Evolutionary conservation across 352 stramenopile species (phyloP), one percentile per base, ranked within the genome.

Genomic region (Phytophthora chlamydospora): DNA sequence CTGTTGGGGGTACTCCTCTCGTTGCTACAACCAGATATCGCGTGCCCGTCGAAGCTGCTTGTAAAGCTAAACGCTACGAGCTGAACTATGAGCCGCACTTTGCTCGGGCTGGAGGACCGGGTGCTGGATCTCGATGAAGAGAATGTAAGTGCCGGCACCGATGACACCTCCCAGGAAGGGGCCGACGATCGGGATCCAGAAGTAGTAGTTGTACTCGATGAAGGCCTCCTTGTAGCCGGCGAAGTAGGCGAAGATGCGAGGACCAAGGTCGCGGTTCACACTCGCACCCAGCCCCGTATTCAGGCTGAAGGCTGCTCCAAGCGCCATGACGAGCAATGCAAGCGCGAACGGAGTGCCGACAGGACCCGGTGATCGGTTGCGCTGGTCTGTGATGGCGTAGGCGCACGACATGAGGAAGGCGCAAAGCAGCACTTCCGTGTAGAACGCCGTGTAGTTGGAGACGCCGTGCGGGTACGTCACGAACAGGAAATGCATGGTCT

Each of bases 271-370:
- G 9, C 58, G 58, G 21, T 24, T 24, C 21, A 24, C 21, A 24
- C 21, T 24, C 21, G 21, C 21, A 24, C 21, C 21, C 21, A 24
- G 21, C 21, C 68, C 68, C 4, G 61, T 76, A n/a, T 68, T 71
- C 58, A 73, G 70, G 19, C 78, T 78, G 35, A 90, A 85, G 4
- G 76, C 75, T 67, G 88, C 85, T 36, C 78, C 76, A 16, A 90
- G 66, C 4, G 62, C 78, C 54, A 80, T 75, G 60, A 90, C 75
- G 16, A 90, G 68, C 39, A 85, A 21, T 24, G 75, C 72, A 33
- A 83, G 73, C 11, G 76, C 62, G 35, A 77, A 66, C 8, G 80
- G 80, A 5, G 72, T 66, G 13, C 50, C 64, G 13, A 71, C 68
- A 0, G 73, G 48, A 4, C 67, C 70, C 21, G 76, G 73, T 6